Conservation (phyloP, 768 basidiomycete genomes). For the Mycena leptocephala region DNA sequence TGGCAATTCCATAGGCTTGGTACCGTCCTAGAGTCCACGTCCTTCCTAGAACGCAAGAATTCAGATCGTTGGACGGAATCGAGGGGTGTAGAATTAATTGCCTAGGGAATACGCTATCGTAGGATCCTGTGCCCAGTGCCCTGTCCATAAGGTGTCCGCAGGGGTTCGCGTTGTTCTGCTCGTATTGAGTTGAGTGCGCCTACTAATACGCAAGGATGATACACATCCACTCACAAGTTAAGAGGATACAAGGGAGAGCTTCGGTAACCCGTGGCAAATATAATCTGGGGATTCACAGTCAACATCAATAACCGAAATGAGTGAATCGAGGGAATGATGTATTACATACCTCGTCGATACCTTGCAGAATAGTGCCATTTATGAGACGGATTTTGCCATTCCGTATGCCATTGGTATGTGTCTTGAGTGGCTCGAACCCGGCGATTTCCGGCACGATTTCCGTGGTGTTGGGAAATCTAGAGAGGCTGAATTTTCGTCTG, state of each 20-base stretch:
- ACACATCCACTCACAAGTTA: neutral
- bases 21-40: slow-evolving; percentile 35
- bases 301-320: too few relatives aligned
- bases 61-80: too few relatives aligned
- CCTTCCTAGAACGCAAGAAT: slow-evolving; percentile 25
- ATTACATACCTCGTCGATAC: slow-evolving; percentile 43
- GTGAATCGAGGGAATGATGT: neutral
- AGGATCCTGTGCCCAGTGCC: slow-evolving; percentile 50
- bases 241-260: neutral
- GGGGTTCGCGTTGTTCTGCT: neutral
- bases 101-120: slow-evolving; percentile 43
- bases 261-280: slow-evolving; percentile 3
- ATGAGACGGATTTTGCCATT: slow-evolving; percentile 44
- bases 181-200: neutral
- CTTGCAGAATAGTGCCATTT: slow-evolving; percentile 46
- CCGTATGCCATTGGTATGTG: slow-evolving; percentile 36
- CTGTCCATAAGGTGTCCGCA: slow-evolving; percentile 34
- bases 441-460: slow-evolving; percentile 49
- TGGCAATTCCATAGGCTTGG: slow-evolving; percentile 36
- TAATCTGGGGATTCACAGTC: too few relatives aligned
- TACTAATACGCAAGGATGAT: too few relatives aligned
- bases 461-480: slow-evolving; percentile 44
- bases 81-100: too few relatives aligned
- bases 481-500: slow-evolving; percentile 30
- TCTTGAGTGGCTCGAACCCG: slow-evolving; percentile 38